Conservation (phyloP, 2,329 filamentous ascomycete genomes). For the Fusarium ambrosium region DNA sequence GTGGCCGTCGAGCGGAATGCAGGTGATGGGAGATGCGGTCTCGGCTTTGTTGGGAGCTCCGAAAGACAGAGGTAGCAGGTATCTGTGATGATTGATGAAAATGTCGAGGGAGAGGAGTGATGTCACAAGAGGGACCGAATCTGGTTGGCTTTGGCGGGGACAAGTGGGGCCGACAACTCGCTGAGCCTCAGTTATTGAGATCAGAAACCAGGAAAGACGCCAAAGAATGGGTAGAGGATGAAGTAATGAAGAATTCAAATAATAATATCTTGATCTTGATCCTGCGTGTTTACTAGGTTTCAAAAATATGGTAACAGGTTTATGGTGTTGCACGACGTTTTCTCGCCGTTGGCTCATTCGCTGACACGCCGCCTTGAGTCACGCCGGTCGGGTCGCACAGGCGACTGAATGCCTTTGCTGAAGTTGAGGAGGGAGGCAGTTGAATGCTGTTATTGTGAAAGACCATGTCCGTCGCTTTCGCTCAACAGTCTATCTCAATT, state of each 20-base stretch:
- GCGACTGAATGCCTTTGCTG: neutral
- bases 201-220: neutral
- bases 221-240: neutral
- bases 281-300: neutral
- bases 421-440: neutral
- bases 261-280: neutral
- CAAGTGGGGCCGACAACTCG: constrained; percentile 19
- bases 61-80: constrained; percentile 19
- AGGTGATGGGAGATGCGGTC: constrained; percentile 26
- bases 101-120: constrained; percentile 40
- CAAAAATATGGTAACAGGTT: neutral
- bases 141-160: constrained; percentile 19
- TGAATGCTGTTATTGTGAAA: neutral
- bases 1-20: constrained; percentile 11
- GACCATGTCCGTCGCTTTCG: neutral
- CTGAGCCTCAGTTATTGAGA: constrained; percentile 23
- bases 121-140: constrained; percentile 47
- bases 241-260: neutral
- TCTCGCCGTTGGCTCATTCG: neutral
- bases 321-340: neutral
- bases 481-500: neutral
- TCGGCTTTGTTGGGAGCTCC: constrained; percentile 26
- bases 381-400: constrained; percentile 38
- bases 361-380: constrained; percentile 39
- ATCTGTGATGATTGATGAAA: constrained; percentile 41